phyloP scores from a whole-genome alignment of 805 yeast genomes.

The Kazachstania bromeliacearum region DNA sequence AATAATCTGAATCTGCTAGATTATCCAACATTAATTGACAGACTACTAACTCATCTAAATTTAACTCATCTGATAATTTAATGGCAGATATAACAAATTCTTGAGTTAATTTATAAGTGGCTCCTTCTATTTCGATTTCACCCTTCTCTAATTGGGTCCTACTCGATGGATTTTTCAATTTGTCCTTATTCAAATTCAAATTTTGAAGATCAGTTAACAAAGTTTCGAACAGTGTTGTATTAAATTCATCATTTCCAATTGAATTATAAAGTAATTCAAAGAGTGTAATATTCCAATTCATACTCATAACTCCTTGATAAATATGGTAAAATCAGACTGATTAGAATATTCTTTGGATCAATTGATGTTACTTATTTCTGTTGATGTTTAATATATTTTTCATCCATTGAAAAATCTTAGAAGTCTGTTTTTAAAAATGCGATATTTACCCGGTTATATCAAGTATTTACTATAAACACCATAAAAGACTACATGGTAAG shows the following conservation, averaged over 20 bases:
- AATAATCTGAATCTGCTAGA: conserved; percentile 16
- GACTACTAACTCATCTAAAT: conserved; percentile 66
- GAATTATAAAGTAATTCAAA: conserved; percentile 40
- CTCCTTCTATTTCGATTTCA: conserved; percentile 41
- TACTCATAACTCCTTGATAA: no score
- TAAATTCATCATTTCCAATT: conserved; percentile 29
- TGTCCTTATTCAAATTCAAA: conserved; percentile 34
- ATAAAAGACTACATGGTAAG: no score
- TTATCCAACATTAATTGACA: conserved; percentile 54
- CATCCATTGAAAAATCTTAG: background rate
- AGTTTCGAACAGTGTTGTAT: conserved; percentile 20
- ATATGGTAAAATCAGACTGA: no score
- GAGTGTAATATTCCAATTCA: conserved; percentile 23
- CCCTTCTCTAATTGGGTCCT: conserved; percentile 40
- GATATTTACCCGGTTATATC: no score
- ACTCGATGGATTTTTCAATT: conserved; percentile 36
- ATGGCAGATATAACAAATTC: conserved; percentile 55
- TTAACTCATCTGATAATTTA: conserved; percentile 50
- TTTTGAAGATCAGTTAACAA: conserved; percentile 38
- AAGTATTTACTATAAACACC: no score
- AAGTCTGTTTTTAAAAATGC: no score
- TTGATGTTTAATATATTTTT: background rate
- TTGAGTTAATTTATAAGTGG: conserved; percentile 46
- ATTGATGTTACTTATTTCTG: no score
- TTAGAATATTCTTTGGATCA: no score